Base-by-base conservation (phyloP, 495 filamentous ascomycete species). In the Astrothelium subdiscretum region DNA sequence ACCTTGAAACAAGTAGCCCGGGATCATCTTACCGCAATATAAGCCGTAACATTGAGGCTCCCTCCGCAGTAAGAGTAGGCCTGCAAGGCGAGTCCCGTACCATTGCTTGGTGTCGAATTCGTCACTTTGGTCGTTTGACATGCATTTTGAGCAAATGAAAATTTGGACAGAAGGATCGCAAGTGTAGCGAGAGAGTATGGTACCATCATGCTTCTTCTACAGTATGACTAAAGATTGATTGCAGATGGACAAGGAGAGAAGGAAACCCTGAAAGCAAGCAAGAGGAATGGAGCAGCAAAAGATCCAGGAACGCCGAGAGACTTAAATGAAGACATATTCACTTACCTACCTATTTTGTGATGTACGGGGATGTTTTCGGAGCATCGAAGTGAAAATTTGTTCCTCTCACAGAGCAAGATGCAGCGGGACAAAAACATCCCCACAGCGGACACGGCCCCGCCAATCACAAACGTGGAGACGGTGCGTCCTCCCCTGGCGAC, bases 81-180 rank as follows among this genome's bases (percentile, higher is more conserved):
- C 15, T 42, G 40, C 57, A 66, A 52, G 24, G 64, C 64, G 15
- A 66, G 31, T 31, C 63, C n/a, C 18, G 60, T 29, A 5, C 57
- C 60, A 52, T 63, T 58, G 8, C 42, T 31, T 8, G 64, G 64
- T 3, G 44, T 57, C 10, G 27, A 62, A 1, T 32, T 57, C 8
- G 44, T 31, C 15, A 66, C 54, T 29, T 60, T 66, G 2, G 57
- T 66, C 2, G 61, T 66, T 29, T 66, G 60, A 43, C 64, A 66
- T 8, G 60, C 57, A 54, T 54, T 29, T 54, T 54, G 48, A 54
- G 48, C 48, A 27, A 29, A 27, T 20, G 20, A 8, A 11, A 29
- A 11, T 10, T 5, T 0, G 5, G 48, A 26, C 3, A 54, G 24
- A 29, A 29, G 20, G 20, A 54, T 5, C 24, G 24, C 20, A 26